Base-by-base conservation (phyloP, 768 basidiomycete genomes). In the Xerocomellus chrysenteron region DNA sequence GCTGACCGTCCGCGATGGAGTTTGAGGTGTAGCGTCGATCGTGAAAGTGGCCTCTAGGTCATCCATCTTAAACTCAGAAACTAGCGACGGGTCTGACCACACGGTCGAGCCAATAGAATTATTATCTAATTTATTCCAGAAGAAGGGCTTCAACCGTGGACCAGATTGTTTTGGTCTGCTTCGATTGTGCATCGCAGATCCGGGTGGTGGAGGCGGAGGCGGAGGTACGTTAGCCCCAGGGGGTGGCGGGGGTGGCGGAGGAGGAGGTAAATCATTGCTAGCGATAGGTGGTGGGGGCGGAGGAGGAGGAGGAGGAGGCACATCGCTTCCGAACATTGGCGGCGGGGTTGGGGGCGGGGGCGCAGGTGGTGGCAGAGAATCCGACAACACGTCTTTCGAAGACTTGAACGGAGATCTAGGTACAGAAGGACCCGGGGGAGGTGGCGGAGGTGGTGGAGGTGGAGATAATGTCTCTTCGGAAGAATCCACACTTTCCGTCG, bases 71-170 rank as follows among this genome's bases (percentile, higher is more conserved):
- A 93, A 76, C 5, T 75, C 57, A 1, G 80, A 59, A 13, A 71
- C 65, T 0, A 68, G n/a, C 4, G 73, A 64, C 11, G 82, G 57
- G 30, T 90, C 86, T 49, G 76, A 78, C 92, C 92, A 98, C 11
- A 98, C 78, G 1, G 89, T 89, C 8, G 79, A 64, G 4, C 62
- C 58, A 5, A 80, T 61, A 6, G 73, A 66, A 8, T 76, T 61
- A 13, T 67, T 68, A n/a, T 78, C 73, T 5, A 94, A 58, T 63
- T 96, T 95, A 60, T 85, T 88, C 94, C 94, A 96, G 69, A 93
- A 93, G 76, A 97, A 94, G 2, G 94, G 90, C 70, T 89, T 88
- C 50, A 92, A 68, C 46, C 81, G 80, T n/a, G 86, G 84, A 13
- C 76, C 77, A 26, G 65, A 61, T 9, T 67, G 58, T 58, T 74